Percentiles rank a stretch among this genome's conserved stretches.
Evolutionary conservation across 768 basidiomycete genomes (phyloP).

Genomic region (Lentinula boryana): DNA sequence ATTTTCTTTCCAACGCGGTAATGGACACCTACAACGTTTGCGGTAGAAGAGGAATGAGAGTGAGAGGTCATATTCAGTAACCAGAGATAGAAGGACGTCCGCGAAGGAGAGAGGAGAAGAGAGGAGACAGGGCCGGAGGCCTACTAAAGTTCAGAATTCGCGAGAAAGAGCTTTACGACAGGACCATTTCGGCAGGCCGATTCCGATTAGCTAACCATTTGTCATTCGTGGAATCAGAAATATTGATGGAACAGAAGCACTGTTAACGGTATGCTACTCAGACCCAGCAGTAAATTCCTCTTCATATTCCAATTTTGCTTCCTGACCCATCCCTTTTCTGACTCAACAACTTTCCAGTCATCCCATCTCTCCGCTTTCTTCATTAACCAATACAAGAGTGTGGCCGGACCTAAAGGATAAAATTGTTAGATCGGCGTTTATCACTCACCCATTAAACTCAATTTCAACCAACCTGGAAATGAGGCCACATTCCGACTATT

Average conservation of each 20-base stretch:
- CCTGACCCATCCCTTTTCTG: neutral
- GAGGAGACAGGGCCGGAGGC: slow-evolving; percentile 7
- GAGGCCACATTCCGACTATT: slow-evolving; percentile 30
- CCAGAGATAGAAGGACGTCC: neutral
- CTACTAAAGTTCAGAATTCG: neutral
- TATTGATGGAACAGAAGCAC: neutral
- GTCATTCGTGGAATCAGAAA: neutral
- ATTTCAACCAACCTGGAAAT: slow-evolving; percentile 45
- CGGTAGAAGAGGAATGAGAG: slow-evolving; percentile 52
- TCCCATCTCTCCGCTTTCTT: slow-evolving; percentile 2
- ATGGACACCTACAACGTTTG: slow-evolving; percentile 90
- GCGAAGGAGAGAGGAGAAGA: slow-evolving; percentile 8
- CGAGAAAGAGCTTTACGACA: neutral
- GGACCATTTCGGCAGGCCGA: neutral
- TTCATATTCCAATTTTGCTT: neutral
- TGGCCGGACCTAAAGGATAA: neutral
- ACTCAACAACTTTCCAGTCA: slow-evolving; percentile 7
- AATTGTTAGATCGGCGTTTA: neutral
- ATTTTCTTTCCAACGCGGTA: slow-evolving; percentile 99
- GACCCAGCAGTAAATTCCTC: neutral
- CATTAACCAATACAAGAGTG: slow-evolving; percentile 43
- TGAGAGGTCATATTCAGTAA: slow-evolving; percentile 47
- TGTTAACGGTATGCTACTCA: neutral
- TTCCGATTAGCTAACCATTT: neutral
- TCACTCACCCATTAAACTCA: neutral